These are phyloP conservation scores for Phaeodactylum tricornutum DNA, from an alignment of 108 stramenopile genomes.

Conservation along the genomic window DNA sequence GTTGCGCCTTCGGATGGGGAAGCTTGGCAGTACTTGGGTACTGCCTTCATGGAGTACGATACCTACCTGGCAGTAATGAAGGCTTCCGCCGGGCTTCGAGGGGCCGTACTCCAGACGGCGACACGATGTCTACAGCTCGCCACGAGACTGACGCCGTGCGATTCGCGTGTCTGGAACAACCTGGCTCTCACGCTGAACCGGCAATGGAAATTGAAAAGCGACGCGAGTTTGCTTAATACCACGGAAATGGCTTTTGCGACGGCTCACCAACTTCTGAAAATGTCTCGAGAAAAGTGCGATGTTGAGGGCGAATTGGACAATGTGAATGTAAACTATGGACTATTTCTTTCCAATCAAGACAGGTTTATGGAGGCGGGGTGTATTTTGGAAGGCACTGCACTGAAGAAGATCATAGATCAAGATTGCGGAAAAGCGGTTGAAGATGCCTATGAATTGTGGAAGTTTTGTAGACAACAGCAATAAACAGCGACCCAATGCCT, in stretches of 20 bases:
- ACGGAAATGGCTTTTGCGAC: conserved; percentile 14
- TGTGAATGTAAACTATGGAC: conserved; percentile 42
- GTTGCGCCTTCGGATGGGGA: conserved; percentile 41
- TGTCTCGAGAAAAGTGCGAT: conserved; percentile 25
- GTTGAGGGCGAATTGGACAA: conserved; percentile 24
- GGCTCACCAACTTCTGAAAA: conserved; percentile 10
- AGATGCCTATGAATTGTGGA: too few species aligned
- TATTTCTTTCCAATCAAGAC: conserved; percentile 45
- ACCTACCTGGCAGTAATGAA: neutral
- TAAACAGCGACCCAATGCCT: too few species aligned
- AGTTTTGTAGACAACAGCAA: too few species aligned
- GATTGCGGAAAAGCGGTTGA: too few species aligned
- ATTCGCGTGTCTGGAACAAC: conserved; percentile 54
- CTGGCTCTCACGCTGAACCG: conserved; percentile 30
- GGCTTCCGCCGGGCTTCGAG: neutral
- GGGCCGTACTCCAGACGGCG: neutral
- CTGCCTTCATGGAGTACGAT: conserved; percentile 31
- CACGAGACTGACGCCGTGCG: conserved; percentile 21
- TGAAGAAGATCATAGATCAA: too few species aligned
- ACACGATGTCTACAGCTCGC: neutral
- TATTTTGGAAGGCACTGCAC: conserved; percentile 19
- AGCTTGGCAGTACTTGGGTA: conserved; percentile 57
- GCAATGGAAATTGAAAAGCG: neutral
- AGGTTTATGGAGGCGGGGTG: conserved; percentile 27
- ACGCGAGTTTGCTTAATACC: conserved; percentile 7